Evolutionary conservation across 2,329 filamentous ascomycete species (phyloP).

Genomic region (Aspergillus persii): DNA sequence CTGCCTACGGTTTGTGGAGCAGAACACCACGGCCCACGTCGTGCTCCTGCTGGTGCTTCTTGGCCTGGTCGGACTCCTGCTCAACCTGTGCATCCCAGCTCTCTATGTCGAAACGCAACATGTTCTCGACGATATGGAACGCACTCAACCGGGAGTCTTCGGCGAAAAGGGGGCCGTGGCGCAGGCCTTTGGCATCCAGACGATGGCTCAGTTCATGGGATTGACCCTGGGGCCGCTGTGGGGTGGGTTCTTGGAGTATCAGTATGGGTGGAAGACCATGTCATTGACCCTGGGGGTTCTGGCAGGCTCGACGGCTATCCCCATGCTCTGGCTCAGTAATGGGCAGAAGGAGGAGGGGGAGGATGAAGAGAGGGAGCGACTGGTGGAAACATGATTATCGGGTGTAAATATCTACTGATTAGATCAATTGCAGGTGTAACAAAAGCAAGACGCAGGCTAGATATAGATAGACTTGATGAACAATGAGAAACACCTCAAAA

Average conservation of each 20-base stretch:
- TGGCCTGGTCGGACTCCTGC: constrained; percentile 56
- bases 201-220: constrained; percentile 61
- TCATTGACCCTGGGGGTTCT: constrained; percentile 28
- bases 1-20: constrained; percentile 62
- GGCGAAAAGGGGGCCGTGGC: constrained; percentile 54
- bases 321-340: constrained; percentile 22
- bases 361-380: constrained; percentile 10
- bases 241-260: constrained; percentile 45
- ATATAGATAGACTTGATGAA: too few species aligned
- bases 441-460: too few species aligned
- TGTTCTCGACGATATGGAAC: constrained; percentile 52
- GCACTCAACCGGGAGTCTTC: constrained; percentile 67
- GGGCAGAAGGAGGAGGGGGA: constrained; percentile 1
- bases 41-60: constrained; percentile 64
- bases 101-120: constrained; percentile 70
- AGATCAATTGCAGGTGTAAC: background rate
- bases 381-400: constrained; percentile 1
- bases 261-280: constrained; percentile 34
- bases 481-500: background rate
- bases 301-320: constrained; percentile 25
- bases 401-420: background rate
- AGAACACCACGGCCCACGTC: constrained; percentile 60
- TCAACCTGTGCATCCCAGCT: constrained; percentile 61
- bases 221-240: constrained; percentile 60
- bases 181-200: constrained; percentile 64